Evolutionary conservation across 495 filamentous ascomycete species (phyloP).

Genomic region (Penicillium herquei): DNA sequence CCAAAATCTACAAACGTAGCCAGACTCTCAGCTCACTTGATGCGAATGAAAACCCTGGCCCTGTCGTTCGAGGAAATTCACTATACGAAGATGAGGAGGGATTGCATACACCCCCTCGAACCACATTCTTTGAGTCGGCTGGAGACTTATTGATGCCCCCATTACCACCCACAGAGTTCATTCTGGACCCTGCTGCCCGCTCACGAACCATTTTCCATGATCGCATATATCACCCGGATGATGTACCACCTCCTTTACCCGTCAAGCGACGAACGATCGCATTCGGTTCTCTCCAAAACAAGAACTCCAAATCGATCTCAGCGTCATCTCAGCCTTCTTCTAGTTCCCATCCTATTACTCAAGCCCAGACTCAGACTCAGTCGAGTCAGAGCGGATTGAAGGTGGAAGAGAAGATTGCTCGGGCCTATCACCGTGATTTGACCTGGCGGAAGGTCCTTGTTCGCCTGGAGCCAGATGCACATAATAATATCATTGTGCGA

Average conservation of each 20-base stretch:
- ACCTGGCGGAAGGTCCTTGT: conserved; percentile 97
- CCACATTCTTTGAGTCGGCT: conserved; percentile 91
- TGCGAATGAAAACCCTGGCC: conserved; percentile 31
- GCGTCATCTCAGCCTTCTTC: conserved; percentile 1
- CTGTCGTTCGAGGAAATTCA: conserved; percentile 42
- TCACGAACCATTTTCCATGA: conserved; percentile 95
- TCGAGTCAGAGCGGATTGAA: conserved; percentile 59
- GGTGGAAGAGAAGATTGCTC: conserved; percentile 95
- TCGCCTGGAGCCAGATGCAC: conserved; percentile 91
- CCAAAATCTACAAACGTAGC: conserved; percentile 74
- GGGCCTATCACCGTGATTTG: conserved; percentile 86
- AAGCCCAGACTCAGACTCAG: too few relatives aligned
- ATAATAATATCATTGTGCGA: conserved; percentile 97
- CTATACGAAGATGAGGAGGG: conserved; percentile 42
- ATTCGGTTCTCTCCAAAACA: conserved; percentile 41
- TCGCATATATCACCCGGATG: conserved; percentile 86
- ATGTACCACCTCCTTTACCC: conserved; percentile 80
- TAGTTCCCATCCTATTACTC: too few relatives aligned
- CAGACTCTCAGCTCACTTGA: conserved; percentile 60
- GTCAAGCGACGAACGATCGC: conserved; percentile 53
- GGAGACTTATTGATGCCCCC: conserved; percentile 90
- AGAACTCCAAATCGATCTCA: conserved; percentile 20
- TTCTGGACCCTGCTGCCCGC: conserved; percentile 79
- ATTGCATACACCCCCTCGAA: conserved; percentile 74
- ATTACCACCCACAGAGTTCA: conserved; percentile 72